These are phyloP conservation scores for Rhizophagus clarus DNA, from an alignment of 192 early-diverging fungal genomes.

Conservation along the genomic window DNA sequence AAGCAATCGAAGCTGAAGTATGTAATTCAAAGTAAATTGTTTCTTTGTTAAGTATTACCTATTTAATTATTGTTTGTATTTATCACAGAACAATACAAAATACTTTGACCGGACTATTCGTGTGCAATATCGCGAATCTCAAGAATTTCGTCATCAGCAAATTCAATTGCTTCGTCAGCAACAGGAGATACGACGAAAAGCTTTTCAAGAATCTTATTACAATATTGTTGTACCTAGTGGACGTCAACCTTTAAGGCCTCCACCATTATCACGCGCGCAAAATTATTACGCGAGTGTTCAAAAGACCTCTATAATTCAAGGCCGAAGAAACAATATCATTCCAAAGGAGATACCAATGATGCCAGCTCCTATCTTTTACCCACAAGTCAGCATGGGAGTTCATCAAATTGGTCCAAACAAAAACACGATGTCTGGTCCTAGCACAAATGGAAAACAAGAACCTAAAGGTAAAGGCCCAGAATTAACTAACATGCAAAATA, in stretches of 20 bases:
- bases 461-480: not conserved
- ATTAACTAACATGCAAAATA: not conserved
- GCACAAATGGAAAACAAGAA: not conserved
- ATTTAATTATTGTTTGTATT: not conserved
- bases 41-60: not conserved
- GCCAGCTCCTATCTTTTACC: not conserved
- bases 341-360: not conserved
- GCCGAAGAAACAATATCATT: not conserved
- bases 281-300: not conserved
- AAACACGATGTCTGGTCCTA: not conserved
- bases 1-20: conserved; percentile 60
- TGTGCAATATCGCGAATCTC: conserved; percentile 37
- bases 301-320: not conserved
- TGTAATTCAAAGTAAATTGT: not conserved
- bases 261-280: not conserved
- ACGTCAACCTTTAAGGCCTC: not conserved
- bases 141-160: conserved; percentile 34
- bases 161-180: conserved; percentile 17
- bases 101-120: conserved; percentile 38
- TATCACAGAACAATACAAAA: conserved; percentile 34
- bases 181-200: not conserved
- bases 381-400: not conserved
- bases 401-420: not conserved
- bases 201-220: not conserved
- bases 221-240: not conserved